phyloP scores from a whole-genome alignment of 192 early-diverging fungal species.

The Entophlyctis luteolus region DNA sequence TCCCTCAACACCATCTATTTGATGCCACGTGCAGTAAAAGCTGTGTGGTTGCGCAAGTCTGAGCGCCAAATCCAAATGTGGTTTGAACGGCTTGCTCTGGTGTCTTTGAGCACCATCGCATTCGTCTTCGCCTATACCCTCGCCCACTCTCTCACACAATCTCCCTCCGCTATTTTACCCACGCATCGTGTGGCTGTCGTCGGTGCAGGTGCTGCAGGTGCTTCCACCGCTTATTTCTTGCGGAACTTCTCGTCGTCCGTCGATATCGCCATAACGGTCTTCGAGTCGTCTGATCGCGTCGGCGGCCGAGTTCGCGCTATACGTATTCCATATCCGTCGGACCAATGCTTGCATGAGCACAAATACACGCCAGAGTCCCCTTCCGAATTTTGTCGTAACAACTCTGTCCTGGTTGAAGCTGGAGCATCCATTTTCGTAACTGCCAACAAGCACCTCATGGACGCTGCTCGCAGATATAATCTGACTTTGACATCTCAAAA shows the following conservation, averaged over 20 bases:
- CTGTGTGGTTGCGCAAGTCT: no score
- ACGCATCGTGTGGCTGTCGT: constrained; percentile 17
- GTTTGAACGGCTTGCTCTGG: no score
- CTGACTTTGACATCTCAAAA: constrained; percentile 38
- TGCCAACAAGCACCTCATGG: constrained; percentile 53
- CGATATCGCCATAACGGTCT: constrained; percentile 38
- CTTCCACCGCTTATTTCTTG: constrained; percentile 6
- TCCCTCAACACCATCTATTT: no score
- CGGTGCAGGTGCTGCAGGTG: constrained; percentile 27
- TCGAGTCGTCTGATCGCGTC: constrained; percentile 48
- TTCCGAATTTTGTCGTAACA: background rate
- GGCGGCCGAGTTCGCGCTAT: constrained; percentile 50
- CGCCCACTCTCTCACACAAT: no score
- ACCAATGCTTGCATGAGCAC: no score
- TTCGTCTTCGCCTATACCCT: no score
- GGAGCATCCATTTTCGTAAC: constrained; percentile 65
- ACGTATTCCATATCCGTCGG: constrained; percentile 5
- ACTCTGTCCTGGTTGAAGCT: constrained; percentile 43
- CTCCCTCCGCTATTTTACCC: no score
- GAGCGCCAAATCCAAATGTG: no score
- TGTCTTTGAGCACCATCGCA: no score
- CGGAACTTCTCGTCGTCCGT: background rate
- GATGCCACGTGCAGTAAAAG: no score
- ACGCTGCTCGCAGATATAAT: constrained; percentile 47
- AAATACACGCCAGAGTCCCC: no score